Percentiles rank a stretch among this genome's conserved stretches.
These are phyloP conservation scores for Cardamine occulta DNA, from an alignment of 345 rosid species.

Conservation along the genomic window DNA sequence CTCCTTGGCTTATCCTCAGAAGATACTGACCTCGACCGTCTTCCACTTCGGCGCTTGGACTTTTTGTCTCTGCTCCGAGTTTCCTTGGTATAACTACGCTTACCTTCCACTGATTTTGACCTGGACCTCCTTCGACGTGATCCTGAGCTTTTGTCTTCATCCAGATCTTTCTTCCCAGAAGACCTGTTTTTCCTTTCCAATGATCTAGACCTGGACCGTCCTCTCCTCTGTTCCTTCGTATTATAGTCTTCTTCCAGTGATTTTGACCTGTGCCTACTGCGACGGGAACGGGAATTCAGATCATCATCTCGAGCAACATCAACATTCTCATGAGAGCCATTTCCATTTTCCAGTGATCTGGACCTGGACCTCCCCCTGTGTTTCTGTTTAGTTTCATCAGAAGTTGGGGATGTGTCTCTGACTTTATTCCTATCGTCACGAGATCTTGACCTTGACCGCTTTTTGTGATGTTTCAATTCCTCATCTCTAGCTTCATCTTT, in stretches of 20 bases:
- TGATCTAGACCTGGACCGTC: constrained; percentile 70
- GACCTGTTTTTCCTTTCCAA: constrained; percentile 46
- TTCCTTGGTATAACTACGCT: constrained; percentile 49
- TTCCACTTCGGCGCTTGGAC: constrained; percentile 61
- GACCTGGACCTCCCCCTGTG: constrained; percentile 61
- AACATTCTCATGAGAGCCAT: constrained; percentile 43
- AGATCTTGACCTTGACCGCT: constrained; percentile 64
- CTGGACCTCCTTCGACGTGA: constrained; percentile 67
- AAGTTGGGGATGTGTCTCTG: constrained; percentile 49
- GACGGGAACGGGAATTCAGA: constrained; percentile 48
- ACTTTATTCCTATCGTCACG: constrained; percentile 48
- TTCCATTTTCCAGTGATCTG: constrained; percentile 50
- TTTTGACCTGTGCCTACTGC: constrained; percentile 57
- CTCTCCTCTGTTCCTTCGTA: constrained; percentile 49
- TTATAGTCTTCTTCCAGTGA: constrained; percentile 58
- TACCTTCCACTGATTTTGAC: constrained; percentile 70
- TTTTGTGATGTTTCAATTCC: constrained; percentile 48
- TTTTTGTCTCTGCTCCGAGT: constrained; percentile 54
- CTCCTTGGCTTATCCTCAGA: constrained; percentile 55
- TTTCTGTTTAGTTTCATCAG: constrained; percentile 54
- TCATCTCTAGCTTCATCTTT: constrained; percentile 49
- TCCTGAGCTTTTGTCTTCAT: constrained; percentile 49
- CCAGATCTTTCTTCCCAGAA: constrained; percentile 43
- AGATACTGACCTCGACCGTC: constrained; percentile 69
- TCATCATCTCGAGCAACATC: constrained; percentile 51